These are phyloP conservation scores for Alliaria petiolata DNA, from an alignment of 345 rosid genomes.

Conservation along the genomic window DNA sequence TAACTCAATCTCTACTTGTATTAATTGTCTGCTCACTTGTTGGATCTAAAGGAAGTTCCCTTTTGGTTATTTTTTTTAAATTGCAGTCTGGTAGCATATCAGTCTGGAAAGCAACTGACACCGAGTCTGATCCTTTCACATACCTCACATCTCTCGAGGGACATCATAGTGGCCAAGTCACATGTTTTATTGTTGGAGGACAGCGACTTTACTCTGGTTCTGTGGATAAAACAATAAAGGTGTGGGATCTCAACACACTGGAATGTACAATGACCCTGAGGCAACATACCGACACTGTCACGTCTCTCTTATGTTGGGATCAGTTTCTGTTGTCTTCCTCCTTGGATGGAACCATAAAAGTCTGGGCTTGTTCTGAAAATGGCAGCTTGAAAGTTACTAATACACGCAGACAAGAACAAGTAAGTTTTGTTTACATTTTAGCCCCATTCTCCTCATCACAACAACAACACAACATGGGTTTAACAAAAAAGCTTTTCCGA, in stretches of 20 bases:
- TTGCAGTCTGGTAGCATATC: slow-evolving; percentile 46
- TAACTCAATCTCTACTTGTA: background rate
- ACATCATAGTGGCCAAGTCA: slow-evolving; percentile 35
- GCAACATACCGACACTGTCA: slow-evolving; percentile 47
- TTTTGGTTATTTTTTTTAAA: background rate
- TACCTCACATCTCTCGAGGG: slow-evolving; percentile 33
- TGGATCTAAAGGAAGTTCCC: background rate
- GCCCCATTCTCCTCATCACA: background rate
- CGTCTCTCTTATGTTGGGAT: slow-evolving; percentile 61
- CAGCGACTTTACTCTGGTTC: slow-evolving; percentile 47
- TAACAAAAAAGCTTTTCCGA: background rate
- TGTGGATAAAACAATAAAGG: slow-evolving; percentile 46
- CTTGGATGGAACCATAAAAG: slow-evolving; percentile 49
- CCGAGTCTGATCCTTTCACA: slow-evolving; percentile 39
- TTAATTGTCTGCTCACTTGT: background rate
- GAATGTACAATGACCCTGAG: slow-evolving; percentile 37
- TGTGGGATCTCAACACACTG: slow-evolving; percentile 51
- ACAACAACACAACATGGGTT: background rate
- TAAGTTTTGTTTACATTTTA: background rate
- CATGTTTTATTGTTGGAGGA: slow-evolving; percentile 36
- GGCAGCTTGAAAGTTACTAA: slow-evolving; percentile 34
- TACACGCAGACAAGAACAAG: slow-evolving; percentile 36
- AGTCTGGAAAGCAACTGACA: slow-evolving; percentile 42
- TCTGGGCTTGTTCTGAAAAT: slow-evolving; percentile 38
- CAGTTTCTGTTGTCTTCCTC: slow-evolving; percentile 50